Conservation (phyloP, 768 basidiomycete genomes). For the Russula virescens region DNA sequence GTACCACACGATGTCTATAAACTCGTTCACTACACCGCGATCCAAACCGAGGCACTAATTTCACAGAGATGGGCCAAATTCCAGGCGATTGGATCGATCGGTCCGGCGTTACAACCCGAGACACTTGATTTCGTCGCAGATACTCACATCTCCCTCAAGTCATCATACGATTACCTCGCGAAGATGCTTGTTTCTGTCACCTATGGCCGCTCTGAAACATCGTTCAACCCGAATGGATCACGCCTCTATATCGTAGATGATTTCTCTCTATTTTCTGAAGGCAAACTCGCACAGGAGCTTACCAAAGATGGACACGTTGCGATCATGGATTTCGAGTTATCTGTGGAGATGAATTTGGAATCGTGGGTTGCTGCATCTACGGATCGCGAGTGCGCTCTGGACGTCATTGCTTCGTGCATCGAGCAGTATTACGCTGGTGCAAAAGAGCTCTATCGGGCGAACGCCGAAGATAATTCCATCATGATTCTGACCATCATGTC, state of each 20-base stretch:
- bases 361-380: constrained; percentile 1
- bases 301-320: not conserved
- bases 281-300: not conserved
- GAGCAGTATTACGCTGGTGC: constrained; percentile 9
- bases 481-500: constrained; percentile 44
- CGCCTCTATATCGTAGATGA: not conserved
- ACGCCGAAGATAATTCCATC: constrained; percentile 27
- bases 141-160: constrained; percentile 1
- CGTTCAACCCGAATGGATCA: not conserved
- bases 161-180: not conserved
- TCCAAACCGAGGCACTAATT: not conserved
- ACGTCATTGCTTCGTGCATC: constrained; percentile 10
- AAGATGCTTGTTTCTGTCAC: not conserved
- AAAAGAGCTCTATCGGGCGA: not conserved
- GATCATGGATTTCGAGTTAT: constrained; percentile 11
- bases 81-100: not conserved
- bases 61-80: constrained; percentile 1
- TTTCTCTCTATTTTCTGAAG: constrained; percentile 1
- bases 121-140: not conserved
- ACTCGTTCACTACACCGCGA: not conserved
- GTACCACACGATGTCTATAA: constrained; percentile 7
- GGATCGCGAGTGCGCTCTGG: not conserved
- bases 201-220: no score
- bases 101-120: not conserved
- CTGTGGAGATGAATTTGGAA: not conserved